A percentile compares a stretch with the other conserved stretches of the same genome.
Evolutionary conservation across 106 monocot species (phyloP).

Genomic region (Apostasia shenzhenica): DNA sequence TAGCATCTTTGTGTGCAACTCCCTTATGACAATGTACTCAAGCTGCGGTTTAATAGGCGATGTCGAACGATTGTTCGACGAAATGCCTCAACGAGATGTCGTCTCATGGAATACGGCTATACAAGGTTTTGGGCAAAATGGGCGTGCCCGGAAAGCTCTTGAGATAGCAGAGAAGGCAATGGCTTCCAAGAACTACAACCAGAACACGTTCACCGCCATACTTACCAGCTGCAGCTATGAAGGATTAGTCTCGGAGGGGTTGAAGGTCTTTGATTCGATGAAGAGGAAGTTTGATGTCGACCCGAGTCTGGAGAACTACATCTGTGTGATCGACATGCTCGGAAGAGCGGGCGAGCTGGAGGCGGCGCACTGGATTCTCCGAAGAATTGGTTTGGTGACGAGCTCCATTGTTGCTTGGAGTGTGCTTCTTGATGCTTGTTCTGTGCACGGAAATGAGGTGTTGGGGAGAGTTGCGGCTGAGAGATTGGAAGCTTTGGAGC

Average conservation of each 20-base stretch:
- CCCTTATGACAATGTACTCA: slow-evolving; percentile 44
- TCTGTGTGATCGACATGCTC: slow-evolving; percentile 42
- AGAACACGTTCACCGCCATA: slow-evolving; percentile 36
- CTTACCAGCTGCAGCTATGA: slow-evolving; percentile 57
- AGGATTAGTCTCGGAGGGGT: slow-evolving; percentile 26
- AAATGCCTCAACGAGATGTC: slow-evolving; percentile 25
- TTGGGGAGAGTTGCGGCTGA: slow-evolving; percentile 24
- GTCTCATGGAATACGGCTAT: slow-evolving; percentile 42
- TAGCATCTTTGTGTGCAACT: slow-evolving; percentile 37
- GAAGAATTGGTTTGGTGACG: slow-evolving; percentile 8
- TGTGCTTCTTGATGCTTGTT: slow-evolving; percentile 36
- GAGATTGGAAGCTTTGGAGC: slow-evolving; percentile 21
- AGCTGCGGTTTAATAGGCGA: slow-evolving; percentile 16
- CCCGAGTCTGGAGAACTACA: slow-evolving; percentile 24
- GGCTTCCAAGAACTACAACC: slow-evolving; percentile 21
- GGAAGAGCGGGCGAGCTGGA: slow-evolving; percentile 36
- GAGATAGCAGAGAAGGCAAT: slow-evolving; percentile 31
- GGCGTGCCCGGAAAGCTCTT: slow-evolving; percentile 21
- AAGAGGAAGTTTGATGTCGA: slow-evolving; percentile 15
- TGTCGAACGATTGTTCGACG: slow-evolving; percentile 24
- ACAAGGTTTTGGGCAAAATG: slow-evolving; percentile 49
- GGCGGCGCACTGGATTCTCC: slow-evolving; percentile 21
- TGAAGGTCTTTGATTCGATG: slow-evolving; percentile 38
- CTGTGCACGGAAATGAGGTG: slow-evolving; percentile 17
- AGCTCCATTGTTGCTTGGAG: slow-evolving; percentile 24